phyloP scores from a whole-genome alignment of 257 asterid species.

The Primulina tabacum region DNA sequence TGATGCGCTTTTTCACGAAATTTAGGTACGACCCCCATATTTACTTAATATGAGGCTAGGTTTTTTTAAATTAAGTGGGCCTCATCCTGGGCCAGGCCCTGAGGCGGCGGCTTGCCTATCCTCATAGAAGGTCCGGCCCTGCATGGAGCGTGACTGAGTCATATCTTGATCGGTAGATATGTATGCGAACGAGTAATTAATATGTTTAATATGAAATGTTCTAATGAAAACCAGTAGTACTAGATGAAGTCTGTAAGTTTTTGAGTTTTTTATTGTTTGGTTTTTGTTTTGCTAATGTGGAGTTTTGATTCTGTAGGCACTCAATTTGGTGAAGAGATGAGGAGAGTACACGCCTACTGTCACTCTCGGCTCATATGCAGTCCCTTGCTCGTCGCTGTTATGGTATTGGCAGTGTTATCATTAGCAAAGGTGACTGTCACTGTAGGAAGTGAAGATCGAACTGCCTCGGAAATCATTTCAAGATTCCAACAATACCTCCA shows the following conservation, averaged over 20 bases:
- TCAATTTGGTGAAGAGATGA: neutral
- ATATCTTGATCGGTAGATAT: too few relatives aligned
- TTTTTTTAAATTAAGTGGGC: too few relatives aligned
- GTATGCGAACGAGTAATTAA: neutral
- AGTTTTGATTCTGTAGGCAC: neutral
- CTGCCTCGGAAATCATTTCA: conserved; percentile 46
- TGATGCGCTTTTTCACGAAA: too few relatives aligned
- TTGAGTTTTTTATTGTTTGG: too few relatives aligned
- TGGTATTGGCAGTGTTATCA: conserved; percentile 21
- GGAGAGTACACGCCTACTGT: neutral
- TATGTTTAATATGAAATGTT: neutral
- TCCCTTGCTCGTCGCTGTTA: conserved; percentile 15
- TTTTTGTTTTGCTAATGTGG: neutral
- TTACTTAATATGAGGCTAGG: too few relatives aligned
- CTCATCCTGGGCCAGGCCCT: too few relatives aligned
- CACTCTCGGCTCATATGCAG: neutral
- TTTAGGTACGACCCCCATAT: too few relatives aligned
- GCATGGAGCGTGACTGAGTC: neutral
- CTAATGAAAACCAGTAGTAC: too few relatives aligned
- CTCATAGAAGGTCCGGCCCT: too few relatives aligned
- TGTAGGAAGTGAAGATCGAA: conserved; percentile 18
- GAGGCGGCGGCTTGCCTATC: too few relatives aligned
- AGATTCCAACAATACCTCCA: conserved; percentile 85
- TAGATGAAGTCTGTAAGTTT: neutral
- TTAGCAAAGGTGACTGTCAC: conserved; percentile 16